Base-by-base conservation (phyloP, 345 rosid genomes). In the Rhizophora mangle region DNA sequence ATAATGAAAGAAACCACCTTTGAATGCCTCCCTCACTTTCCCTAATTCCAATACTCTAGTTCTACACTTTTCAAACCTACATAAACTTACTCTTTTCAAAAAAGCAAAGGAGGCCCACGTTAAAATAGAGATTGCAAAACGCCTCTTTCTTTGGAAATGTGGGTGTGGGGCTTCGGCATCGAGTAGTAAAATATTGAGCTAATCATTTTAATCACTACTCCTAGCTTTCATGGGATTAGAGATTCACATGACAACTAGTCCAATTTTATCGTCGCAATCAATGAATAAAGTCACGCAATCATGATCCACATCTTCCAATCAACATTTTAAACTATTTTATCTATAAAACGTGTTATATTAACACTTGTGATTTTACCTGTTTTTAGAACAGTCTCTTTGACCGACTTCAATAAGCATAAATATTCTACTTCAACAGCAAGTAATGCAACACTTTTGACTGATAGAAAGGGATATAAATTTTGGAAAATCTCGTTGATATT, bases 131-230 rank as follows among this genome's bases (percentile, higher is more conserved):
- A 43, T 43, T 43, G 18, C 18, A 13, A 43, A 43, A 13, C 16
- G 49, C 18, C 49, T 13, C 49, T 60, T 68, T 80, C 72, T 76
- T 71, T 6, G 75, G 75, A 81, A 79, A 72, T 79, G 70, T 62
- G 73, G 69, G 63, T 72, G 31, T 56, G 64, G 71, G 47, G 54
- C 11, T 70, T 71, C 51, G 62, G 72, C 67, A 62, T 68, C 6
- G 6, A 62, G 63, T 51, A 11, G 68, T 66, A 66, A 63, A 73
- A 76, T 70, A 81, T 76, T 74, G 59, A 54, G 32, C 82, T 78
- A 83, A 85, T 85, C 85, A 83, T 83, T 78, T 65, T 73, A 71
- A 71, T 75, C 89, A 78, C 85, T 71, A 76, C 18, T 43, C 19
- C 49, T 55, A 60, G 32, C 65, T 77, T 73, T 67, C 69, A 83